phyloP scores from a whole-genome alignment of 495 filamentous ascomycete species.

The Penicillium bialowiezense region DNA sequence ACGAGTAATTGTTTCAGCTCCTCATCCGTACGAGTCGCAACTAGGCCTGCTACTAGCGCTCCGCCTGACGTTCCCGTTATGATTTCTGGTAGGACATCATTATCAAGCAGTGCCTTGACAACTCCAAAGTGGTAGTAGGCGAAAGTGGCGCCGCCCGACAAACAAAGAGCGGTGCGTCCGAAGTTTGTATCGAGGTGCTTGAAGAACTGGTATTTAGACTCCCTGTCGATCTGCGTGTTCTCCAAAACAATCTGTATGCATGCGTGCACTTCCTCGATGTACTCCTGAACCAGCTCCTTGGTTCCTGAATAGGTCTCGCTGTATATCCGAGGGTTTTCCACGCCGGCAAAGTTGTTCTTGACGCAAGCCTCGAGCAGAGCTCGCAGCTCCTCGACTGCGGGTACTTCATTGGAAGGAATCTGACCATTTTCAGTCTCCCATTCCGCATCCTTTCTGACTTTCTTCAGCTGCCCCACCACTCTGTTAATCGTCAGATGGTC shows the following conservation, averaged over 20 bases:
- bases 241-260: slow-evolving; percentile 66
- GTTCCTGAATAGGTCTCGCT: slow-evolving; percentile 96
- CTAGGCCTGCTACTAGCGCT: slow-evolving; percentile 82
- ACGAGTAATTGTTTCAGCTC: slow-evolving; percentile 83
- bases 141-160: slow-evolving; percentile 93
- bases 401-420: slow-evolving; percentile 27
- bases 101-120: slow-evolving; percentile 85
- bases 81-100: slow-evolving; percentile 80
- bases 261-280: slow-evolving; percentile 68
- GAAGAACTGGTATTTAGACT: slow-evolving; percentile 80
- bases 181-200: slow-evolving; percentile 88
- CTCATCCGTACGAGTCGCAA: slow-evolving; percentile 86
- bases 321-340: slow-evolving; percentile 92
- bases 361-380: slow-evolving; percentile 82
- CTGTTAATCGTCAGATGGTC: slow-evolving; percentile 76
- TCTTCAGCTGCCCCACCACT: slow-evolving; percentile 70
- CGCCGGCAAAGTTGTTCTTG: slow-evolving; percentile 93
- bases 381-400: slow-evolving; percentile 68
- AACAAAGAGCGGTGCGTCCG: slow-evolving; percentile 86
- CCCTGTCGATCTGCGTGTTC: slow-evolving; percentile 60
- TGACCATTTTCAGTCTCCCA: slow-evolving; percentile 32
- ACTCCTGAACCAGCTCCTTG: slow-evolving; percentile 85
- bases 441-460: slow-evolving; percentile 56
- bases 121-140: slow-evolving; percentile 97
- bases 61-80: slow-evolving; percentile 96